Evolutionary conservation across 306 rosid genomes (phyloP).

Genomic region (Calophaca sinica): DNA sequence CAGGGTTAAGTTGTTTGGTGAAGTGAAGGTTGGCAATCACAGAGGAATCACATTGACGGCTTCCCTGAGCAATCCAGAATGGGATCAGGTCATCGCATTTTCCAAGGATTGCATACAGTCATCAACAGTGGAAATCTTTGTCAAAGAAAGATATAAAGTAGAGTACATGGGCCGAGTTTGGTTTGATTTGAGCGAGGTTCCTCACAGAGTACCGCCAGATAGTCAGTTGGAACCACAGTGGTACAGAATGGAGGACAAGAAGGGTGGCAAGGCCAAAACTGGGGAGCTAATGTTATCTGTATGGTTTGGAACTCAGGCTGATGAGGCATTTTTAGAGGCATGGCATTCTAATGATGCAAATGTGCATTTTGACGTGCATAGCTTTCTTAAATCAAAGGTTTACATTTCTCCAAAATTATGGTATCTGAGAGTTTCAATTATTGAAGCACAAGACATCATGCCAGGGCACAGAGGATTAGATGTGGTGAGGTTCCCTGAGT

Average conservation of each 20-base stretch:
- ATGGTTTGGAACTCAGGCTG: too few species aligned
- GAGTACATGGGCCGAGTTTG: neutral
- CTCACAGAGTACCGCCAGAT: neutral
- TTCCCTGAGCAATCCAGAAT: neutral
- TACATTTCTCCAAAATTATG: conserved; percentile 29
- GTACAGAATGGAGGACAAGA: neutral
- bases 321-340: too few species aligned
- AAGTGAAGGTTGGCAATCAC: neutral
- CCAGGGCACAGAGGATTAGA: conserved; percentile 14
- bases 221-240: neutral
- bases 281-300: too few species aligned
- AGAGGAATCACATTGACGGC: neutral
- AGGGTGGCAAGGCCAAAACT: neutral
- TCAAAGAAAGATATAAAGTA: neutral
- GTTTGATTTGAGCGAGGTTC: neutral
- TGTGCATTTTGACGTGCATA: too few species aligned
- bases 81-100: neutral
- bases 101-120: neutral
- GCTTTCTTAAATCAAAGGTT: neutral
- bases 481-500: conserved; percentile 18
- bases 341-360: too few species aligned
- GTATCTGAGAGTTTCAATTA: conserved; percentile 15
- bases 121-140: neutral
- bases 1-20: neutral
- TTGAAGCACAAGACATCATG: conserved; percentile 32